A percentile compares a stretch with the other conserved stretches of the same genome.
phyloP scores from a whole-genome alignment of 2,329 filamentous ascomycete genomes.

The Phialemoniopsis sp. region DNA sequence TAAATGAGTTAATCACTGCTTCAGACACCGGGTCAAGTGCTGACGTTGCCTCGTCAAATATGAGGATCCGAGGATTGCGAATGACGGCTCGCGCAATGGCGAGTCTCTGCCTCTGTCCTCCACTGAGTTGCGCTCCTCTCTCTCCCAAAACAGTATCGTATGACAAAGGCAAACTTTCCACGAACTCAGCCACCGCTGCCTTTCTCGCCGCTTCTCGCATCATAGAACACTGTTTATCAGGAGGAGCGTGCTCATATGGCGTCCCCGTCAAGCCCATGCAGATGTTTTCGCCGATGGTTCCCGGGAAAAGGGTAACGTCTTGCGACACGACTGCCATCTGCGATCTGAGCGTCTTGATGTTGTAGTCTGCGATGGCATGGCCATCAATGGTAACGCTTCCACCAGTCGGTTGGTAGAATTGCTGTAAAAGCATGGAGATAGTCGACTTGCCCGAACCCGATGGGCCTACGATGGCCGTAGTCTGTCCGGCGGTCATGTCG shows the following conservation, averaged over 20 bases:
- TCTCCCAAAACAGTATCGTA: no score
- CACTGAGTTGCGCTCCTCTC: conserved; percentile 54
- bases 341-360: conserved; percentile 80
- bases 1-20: conserved; percentile 50
- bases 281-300: conserved; percentile 87
- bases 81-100: conserved; percentile 58
- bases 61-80: conserved; percentile 49
- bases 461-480: conserved; percentile 87
- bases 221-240: no score
- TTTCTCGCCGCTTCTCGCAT: no score
- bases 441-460: conserved; percentile 94
- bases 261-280: conserved; percentile 63
- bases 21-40: conserved; percentile 48
- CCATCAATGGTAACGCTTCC: conserved; percentile 81
- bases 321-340: conserved; percentile 87
- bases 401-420: conserved; percentile 86
- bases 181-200: not conserved
- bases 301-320: conserved; percentile 91
- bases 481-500: conserved; percentile 63
- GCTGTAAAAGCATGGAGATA: conserved; percentile 84
- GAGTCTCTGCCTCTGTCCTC: conserved; percentile 55
- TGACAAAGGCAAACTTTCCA: not conserved
- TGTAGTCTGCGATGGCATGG: conserved; percentile 73
- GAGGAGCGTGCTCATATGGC: conserved; percentile 68
- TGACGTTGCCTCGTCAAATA: conserved; percentile 56